Conservation (phyloP, 2,329 filamentous ascomycete genomes). For the Pseudopithomyces maydicus region DNA sequence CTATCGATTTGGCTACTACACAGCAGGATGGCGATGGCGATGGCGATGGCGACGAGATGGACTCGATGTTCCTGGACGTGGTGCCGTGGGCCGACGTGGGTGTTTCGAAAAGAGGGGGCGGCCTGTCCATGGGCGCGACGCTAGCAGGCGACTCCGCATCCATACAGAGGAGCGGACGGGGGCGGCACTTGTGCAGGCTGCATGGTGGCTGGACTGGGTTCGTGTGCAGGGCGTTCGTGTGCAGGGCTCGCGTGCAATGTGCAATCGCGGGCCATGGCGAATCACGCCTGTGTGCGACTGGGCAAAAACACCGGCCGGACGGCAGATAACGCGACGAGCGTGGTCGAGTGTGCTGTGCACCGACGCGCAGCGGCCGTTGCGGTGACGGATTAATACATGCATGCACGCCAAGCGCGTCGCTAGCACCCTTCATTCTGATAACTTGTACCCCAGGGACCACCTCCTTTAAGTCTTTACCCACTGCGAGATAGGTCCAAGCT, state of each 20-base stretch:
- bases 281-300: background rate
- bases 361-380: conserved; percentile 1
- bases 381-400: conserved; percentile 1
- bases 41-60: too few relatives aligned
- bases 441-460: conserved; percentile 6
- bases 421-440: conserved; percentile 9
- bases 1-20: too few relatives aligned
- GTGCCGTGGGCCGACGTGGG: background rate
- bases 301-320: background rate
- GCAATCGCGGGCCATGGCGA: background rate
- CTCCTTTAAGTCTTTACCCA: conserved; percentile 9
- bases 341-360: background rate
- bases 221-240: background rate
- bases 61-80: too few relatives aligned
- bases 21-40: too few relatives aligned
- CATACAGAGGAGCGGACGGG: background rate
- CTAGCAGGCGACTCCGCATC: conserved; percentile 1
- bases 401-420: conserved; percentile 1
- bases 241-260: background rate
- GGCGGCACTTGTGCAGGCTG: too few relatives aligned
- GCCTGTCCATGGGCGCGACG: background rate
- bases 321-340: background rate
- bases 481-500: background rate
- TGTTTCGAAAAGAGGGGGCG: background rate
- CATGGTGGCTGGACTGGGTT: too few relatives aligned